Base-by-base conservation (phyloP, 2,329 filamentous ascomycete species). In the Neurospora sp. region DNA sequence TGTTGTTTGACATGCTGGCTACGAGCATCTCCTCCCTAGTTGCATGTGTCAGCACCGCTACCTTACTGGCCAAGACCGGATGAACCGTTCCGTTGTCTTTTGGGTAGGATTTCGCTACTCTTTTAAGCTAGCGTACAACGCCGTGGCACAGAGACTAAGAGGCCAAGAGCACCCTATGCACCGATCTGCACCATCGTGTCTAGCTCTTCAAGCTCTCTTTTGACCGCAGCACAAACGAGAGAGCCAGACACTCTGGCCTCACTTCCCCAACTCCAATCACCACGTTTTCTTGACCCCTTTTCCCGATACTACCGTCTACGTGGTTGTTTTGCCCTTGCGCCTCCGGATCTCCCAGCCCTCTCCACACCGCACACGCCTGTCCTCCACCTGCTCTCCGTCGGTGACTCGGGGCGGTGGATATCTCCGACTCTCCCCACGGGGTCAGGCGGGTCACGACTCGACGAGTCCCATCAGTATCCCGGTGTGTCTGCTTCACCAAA, bases 171-270 rank as follows among this genome's bases (percentile, higher is more conserved):
- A 38, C 68, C 15, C 68, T 69, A 72, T 74, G 74, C 74, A 74
- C 67, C 68, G 73, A 73, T 75, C 74, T 73, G 73, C 73, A 71
- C 38, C 38, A 71, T 62, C 68, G 39, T 66, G 38, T 70, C 46
- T 66, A 70, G 70, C 36, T 68, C 66, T 69, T 19, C 23, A 39
- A 72, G 70, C 72, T 74, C 73, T 75, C 71, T 73, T 75, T 74
- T 69, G 68, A 74, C 73, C 70, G 66, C 73, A 72, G 67, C 58
- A 38, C 68, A 68, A 43, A 36, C 52, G 13, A 33, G 52, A 33
- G 19, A 33, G 52, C 52, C 52, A 62, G 52, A 62, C 52, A 62
- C 52, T 62, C 52, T 15, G 52, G 52, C 52, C 68, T 68, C 52
- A 15, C 38, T 69, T 69, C 40, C 62, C 58, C 66, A 28, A 52